Evolutionary conservation across 371 early-diverging fungal genomes (phyloP), one percentile per base, ranked within the genome.

Genomic region (Apophysomyces trapeziformis): DNA sequence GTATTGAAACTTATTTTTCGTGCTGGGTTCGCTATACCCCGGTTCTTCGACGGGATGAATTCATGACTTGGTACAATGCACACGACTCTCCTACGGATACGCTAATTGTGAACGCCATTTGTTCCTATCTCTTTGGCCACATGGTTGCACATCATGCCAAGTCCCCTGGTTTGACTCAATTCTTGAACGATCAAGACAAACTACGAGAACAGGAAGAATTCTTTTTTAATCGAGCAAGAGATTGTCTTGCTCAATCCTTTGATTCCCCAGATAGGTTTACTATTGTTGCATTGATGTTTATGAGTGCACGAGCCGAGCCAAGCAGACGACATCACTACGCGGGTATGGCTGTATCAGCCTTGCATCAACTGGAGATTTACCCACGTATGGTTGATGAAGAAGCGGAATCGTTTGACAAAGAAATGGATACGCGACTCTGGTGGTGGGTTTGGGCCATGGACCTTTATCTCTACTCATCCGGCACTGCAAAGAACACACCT

Each of bases 351-450:
- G 77, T 80, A 21, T 75, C 77, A 12, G 68, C 72, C 38, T 68
- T 83, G 9, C 75, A 78, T 46, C 69, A 77, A 7, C 70, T 83
- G 0, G 72, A 78, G 39, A 80, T 83, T 46, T 79, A 78, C 59
- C 83, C 83, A 60, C 80, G 83, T 38, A 76, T 72, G 66, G 58
- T 69, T 13, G 71, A 68, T n/a, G 69, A 68, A 0, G 77, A 77
- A 39, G 74, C 75, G 50, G 77, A 76, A 41, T 71, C 75, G 0
- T 80, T 70, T 54, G 75, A 73, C 43, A 73, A 76, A 56, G 83
- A 83, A 59, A 73, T 78, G 71, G 83, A 83, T 54, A 80, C 83
- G 35, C 73, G 83, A 0, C 71, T 83, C 32, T 83, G 83, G 83
- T 83, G 83, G 83, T 80, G 66, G 63, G 75, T 71, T 0, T 83